Evolutionary conservation across 805 yeast genomes (phyloP).

Genomic region (Blastobotrys robertii): DNA sequence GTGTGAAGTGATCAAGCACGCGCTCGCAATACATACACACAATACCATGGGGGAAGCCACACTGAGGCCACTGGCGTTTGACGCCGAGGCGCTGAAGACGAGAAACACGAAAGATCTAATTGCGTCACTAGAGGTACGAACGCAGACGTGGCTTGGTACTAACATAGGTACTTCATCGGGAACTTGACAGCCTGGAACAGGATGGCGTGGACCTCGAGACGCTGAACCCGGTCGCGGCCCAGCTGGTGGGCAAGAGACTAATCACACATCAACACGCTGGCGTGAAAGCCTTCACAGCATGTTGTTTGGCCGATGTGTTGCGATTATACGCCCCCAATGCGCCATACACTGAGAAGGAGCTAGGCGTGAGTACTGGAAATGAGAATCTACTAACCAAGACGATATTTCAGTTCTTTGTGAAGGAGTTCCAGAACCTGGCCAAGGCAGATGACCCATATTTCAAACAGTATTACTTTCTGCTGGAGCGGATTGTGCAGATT

Average conservation of each 20-base stretch:
- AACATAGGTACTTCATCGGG: constrained; percentile 42
- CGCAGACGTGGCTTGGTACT: neutral
- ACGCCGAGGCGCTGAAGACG: neutral
- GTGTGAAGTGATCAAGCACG: neutral
- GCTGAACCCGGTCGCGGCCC: constrained; percentile 37
- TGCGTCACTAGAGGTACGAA: neutral
- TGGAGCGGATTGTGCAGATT: constrained; percentile 64
- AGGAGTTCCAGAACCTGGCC: constrained; percentile 47
- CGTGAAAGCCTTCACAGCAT: constrained; percentile 58
- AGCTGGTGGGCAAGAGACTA: constrained; percentile 49
- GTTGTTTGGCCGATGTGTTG: constrained; percentile 66
- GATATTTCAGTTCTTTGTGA: constrained; percentile 56
- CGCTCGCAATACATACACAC: neutral
- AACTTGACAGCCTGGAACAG: constrained; percentile 54
- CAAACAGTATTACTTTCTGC: constrained; percentile 51
- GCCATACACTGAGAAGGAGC: constrained; percentile 59
- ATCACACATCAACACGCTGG: constrained; percentile 54
- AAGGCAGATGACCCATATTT: constrained; percentile 47
- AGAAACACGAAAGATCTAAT: neutral
- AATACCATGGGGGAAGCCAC: neutral
- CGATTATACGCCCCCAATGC: constrained; percentile 84
- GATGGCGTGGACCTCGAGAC: constrained; percentile 42
- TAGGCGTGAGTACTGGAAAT: constrained; percentile 30
- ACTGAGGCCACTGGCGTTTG: neutral
- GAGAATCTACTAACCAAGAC: constrained; percentile 12